Conservation (phyloP, 805 yeast genomes). For the Candida parachauliodes region DNA sequence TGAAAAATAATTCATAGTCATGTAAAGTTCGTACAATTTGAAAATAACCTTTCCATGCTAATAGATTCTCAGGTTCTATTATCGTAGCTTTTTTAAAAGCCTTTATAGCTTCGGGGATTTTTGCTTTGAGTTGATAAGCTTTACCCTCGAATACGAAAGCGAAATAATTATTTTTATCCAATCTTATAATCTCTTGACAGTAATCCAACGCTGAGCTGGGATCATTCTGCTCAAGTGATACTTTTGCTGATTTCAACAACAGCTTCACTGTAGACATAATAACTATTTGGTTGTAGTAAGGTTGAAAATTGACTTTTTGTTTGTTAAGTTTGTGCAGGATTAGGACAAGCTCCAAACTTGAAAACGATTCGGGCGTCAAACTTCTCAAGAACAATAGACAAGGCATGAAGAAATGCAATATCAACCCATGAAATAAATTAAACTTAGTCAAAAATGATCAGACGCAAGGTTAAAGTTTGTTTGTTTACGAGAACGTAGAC, state of each 20-base stretch:
- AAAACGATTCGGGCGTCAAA: too few species aligned
- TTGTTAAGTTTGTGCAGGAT: neutral
- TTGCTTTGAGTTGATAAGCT: slow-evolving; percentile 47
- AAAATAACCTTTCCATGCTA: slow-evolving; percentile 82
- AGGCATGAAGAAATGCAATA: too few species aligned
- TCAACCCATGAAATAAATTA: too few species aligned
- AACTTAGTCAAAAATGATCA: too few species aligned
- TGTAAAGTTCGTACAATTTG: slow-evolving; percentile 37
- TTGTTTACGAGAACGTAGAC: too few species aligned
- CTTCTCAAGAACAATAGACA: too few species aligned
- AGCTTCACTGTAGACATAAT: slow-evolving; percentile 21
- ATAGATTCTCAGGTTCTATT: slow-evolving; percentile 46
- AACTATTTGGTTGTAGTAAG: too few species aligned
- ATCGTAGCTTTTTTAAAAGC: slow-evolving; percentile 49
- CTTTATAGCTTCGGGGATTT: slow-evolving; percentile 34
- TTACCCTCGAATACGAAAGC: slow-evolving; percentile 75
- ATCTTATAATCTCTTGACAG: slow-evolving; percentile 51
- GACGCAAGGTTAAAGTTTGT: too few species aligned
- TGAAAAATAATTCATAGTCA: slow-evolving; percentile 45
- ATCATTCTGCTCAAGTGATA: slow-evolving; percentile 52
- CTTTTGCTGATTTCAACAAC: slow-evolving; percentile 37
- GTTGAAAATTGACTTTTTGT: neutral
- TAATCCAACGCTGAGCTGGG: slow-evolving; percentile 59
- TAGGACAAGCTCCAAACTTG: too few species aligned
- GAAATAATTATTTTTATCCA: slow-evolving; percentile 56